Evolutionary conservation across 2,329 filamentous ascomycete species (phyloP), one percentile per base, ranked within the genome.

Genomic region (Colletotrichum filicis): DNA sequence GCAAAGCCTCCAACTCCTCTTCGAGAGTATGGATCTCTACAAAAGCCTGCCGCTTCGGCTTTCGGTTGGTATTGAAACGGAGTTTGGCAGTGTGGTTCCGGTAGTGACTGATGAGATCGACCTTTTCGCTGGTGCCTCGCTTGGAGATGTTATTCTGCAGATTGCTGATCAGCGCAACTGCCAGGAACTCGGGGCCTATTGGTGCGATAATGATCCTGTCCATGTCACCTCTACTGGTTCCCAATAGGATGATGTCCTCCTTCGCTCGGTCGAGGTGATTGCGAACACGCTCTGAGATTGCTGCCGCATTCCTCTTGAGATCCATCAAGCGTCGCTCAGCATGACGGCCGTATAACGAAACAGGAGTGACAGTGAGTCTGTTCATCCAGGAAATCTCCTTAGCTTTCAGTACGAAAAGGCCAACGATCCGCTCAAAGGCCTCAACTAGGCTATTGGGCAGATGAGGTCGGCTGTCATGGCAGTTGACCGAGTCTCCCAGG

Each of bases 1-100:
- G 55, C 26, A 76, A 37, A 6, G 76, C 76, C 14, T 71, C 65
- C 12, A 77, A 55, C 70, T 77, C 75, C 49, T 78, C 76, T n/a
- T 75, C 66, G 14, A 77, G 68, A 2, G 64, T 66, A 16, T 69
- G 64, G 3, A 78, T 77, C 52, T 75, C 68, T 2, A 76, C 64
- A 55, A 77, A 78, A 4, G 74, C 59, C 2, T 65, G 57, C 11
- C 74, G 52, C 32, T 74, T 71, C 16, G 76, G 76, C 11, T 71
- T 65, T 19, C 67, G 63, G 26, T 58, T 71, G 9, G 71, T 72
- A 8, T 75, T 37, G 49, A 74, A 70, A 3, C 69, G 68, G 3
- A 77, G 73, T 24, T n/a, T 58, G 16, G 56, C 35, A 19, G 37
- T 52, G 30, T 59, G 58, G 22, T 24, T 59, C 5, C 58, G 55